Conservation (phyloP, 805 yeast genomes). For the Starmerella gropengiesseri region DNA sequence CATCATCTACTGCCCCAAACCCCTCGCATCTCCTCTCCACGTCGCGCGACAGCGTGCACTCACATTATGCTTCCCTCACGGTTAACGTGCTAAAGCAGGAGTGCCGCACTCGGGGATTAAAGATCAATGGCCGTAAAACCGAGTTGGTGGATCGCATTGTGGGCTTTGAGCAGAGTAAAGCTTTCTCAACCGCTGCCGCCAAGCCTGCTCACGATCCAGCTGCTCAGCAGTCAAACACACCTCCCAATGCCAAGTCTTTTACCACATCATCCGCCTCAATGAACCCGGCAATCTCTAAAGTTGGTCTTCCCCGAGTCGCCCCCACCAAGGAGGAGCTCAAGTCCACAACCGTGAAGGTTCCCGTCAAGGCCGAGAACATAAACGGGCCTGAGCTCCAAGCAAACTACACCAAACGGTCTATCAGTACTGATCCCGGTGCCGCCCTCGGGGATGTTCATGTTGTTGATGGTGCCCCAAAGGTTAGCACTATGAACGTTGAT, state of each 20-base stretch:
- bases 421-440: conserved; percentile 17
- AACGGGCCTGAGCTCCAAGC: conserved; percentile 13
- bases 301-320: conserved; percentile 4
- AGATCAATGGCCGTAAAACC: conserved; percentile 49
- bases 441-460: conserved; percentile 25
- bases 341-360: conserved; percentile 24
- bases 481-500: conserved; percentile 26
- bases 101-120: conserved; percentile 49
- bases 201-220: not conserved
- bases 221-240: not conserved
- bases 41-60: conserved; percentile 16
- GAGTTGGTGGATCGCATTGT: conserved; percentile 39
- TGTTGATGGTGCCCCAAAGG: conserved; percentile 19
- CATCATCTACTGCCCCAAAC: conserved; percentile 26
- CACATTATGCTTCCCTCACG: conserved; percentile 35
- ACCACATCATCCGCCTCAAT: conserved; percentile 14
- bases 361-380: conserved; percentile 25
- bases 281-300: not conserved
- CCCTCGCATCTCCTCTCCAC: conserved; percentile 28
- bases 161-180: conserved; percentile 22
- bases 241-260: not conserved
- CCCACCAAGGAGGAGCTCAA: conserved; percentile 28
- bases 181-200: conserved; percentile 13
- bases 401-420: conserved; percentile 3
- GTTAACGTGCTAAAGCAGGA: conserved; percentile 46